Conservation (phyloP, 1,284 basidiomycete species). For the Dichomitus squalens region DNA sequence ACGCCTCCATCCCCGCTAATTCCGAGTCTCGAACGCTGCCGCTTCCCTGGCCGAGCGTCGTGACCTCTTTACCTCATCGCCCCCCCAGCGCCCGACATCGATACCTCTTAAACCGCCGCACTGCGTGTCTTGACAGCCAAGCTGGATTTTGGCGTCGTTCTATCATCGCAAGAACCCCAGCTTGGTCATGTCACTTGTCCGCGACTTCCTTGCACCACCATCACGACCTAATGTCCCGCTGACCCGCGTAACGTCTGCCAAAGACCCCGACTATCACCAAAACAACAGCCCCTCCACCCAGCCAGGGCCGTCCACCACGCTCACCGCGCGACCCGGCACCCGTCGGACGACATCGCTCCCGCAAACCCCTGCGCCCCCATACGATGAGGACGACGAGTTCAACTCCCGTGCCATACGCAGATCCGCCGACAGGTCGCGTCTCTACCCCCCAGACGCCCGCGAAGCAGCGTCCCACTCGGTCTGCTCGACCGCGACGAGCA, state of each 20-base stretch:
- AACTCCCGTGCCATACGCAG: conserved; percentile 23
- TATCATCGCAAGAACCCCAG: conserved; percentile 1
- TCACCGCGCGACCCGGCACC: conserved; percentile 13
- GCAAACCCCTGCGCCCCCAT: conserved; percentile 21
- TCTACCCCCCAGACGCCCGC: conserved; percentile 28
- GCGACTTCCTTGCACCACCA: conserved; percentile 16
- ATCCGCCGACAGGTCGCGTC: conserved; percentile 23
- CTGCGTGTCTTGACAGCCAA: conserved; percentile 7
- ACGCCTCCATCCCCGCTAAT: conserved; percentile 1
- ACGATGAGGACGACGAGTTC: conserved; percentile 26
- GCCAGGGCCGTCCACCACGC: conserved; percentile 18
- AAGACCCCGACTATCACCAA: conserved; percentile 23
- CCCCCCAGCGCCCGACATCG: not conserved
- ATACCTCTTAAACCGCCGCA: conserved; percentile 1
- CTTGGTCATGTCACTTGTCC: conserved; percentile 27
- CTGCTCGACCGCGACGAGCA: conserved; percentile 36
- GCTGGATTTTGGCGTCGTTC: conserved; percentile 18
- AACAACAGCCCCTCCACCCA: conserved; percentile 17
- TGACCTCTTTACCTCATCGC: not conserved
- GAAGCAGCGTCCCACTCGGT: conserved; percentile 24
- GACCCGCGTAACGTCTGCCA: conserved; percentile 16
- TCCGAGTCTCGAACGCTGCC: not conserved
- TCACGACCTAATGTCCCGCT: conserved; percentile 21
- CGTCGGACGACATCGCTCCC: conserved; percentile 25
- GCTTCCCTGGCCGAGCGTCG: not conserved